phyloP scores from a whole-genome alignment of 2,329 filamentous ascomycete species.

The Thielaviopsis euricoi region DNA sequence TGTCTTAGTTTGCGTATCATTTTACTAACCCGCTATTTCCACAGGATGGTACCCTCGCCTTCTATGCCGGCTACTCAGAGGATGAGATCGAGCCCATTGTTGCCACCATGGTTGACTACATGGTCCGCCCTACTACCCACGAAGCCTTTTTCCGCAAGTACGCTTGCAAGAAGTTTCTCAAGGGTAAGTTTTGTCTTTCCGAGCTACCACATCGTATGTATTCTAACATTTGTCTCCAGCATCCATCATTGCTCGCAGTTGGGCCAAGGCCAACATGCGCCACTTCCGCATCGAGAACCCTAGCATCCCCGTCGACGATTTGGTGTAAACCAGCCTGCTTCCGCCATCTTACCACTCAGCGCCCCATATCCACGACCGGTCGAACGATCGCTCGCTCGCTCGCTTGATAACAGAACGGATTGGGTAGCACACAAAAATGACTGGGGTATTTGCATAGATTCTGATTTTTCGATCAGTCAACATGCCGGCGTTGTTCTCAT shows the following conservation, averaged over 20 bases:
- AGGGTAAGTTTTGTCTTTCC: constrained; percentile 48
- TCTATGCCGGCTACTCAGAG: constrained; percentile 88
- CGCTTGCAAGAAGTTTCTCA: constrained; percentile 97
- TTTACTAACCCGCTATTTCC: constrained; percentile 16
- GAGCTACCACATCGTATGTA: neutral
- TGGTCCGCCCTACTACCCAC: constrained; percentile 75
- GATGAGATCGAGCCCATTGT: constrained; percentile 87
- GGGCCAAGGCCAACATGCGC: constrained; percentile 68
- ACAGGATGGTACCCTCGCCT: constrained; percentile 66
- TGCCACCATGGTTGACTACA: constrained; percentile 89
- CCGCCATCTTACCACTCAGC: neutral
- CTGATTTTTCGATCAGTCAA: neutral
- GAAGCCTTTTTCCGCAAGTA: constrained; percentile 99
- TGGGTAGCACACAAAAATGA: neutral
- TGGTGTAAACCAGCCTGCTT: constrained; percentile 15
- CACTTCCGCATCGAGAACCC: constrained; percentile 37
- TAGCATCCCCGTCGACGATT: constrained; percentile 33
- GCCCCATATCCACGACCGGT: neutral
- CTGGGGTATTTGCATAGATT: neutral
- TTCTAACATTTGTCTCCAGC: constrained; percentile 1
- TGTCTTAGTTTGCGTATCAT: constrained; percentile 3
- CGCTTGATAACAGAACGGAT: neutral
- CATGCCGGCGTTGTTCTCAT: neutral
- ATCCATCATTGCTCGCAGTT: constrained; percentile 30
- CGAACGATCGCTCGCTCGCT: neutral